These are phyloP conservation scores for Fomitopsis palustris DNA, from an alignment of 1,284 basidiomycete species.

Conservation along the genomic window DNA sequence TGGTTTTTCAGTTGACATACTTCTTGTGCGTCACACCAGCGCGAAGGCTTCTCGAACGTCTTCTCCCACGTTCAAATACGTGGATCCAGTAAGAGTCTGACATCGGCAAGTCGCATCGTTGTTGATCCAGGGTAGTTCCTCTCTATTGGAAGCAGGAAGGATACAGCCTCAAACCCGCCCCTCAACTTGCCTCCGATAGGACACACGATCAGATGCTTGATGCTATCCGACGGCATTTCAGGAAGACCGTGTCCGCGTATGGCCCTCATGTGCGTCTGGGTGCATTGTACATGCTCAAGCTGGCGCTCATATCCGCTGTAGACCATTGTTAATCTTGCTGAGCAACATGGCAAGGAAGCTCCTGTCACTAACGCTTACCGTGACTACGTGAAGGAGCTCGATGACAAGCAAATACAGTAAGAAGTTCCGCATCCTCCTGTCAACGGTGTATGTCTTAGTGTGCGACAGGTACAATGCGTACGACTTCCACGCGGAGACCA, in stretches of 20 bases:
- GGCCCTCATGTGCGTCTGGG: conserved; percentile 63
- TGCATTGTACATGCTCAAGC: neutral
- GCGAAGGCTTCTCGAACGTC: conserved; percentile 68
- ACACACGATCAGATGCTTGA: conserved; percentile 72
- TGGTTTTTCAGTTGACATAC: neutral
- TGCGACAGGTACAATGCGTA: conserved; percentile 58
- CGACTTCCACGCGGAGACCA: conserved; percentile 90
- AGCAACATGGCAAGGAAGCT: conserved; percentile 87
- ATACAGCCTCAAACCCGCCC: conserved; percentile 85
- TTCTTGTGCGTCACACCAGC: conserved; percentile 34
- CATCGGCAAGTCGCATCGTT: neutral
- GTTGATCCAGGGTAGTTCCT: conserved; percentile 53
- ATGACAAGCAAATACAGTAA: conserved; percentile 62
- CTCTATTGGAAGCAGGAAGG: conserved; percentile 88
- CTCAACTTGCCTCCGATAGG: conserved; percentile 69
- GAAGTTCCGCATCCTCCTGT: conserved; percentile 19
- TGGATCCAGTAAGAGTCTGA: conserved; percentile 68
- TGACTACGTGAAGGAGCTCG: conserved; percentile 61
- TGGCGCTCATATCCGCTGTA: neutral
- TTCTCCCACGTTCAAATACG: conserved; percentile 89
- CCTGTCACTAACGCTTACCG: conserved; percentile 77
- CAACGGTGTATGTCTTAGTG: neutral
- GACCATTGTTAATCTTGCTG: conserved; percentile 88
- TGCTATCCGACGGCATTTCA: conserved; percentile 74
- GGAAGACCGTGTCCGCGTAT: conserved; percentile 64